Evolutionary conservation across 2,329 filamentous ascomycete species (phyloP).

Genomic region (Metarhizium rileyi): DNA sequence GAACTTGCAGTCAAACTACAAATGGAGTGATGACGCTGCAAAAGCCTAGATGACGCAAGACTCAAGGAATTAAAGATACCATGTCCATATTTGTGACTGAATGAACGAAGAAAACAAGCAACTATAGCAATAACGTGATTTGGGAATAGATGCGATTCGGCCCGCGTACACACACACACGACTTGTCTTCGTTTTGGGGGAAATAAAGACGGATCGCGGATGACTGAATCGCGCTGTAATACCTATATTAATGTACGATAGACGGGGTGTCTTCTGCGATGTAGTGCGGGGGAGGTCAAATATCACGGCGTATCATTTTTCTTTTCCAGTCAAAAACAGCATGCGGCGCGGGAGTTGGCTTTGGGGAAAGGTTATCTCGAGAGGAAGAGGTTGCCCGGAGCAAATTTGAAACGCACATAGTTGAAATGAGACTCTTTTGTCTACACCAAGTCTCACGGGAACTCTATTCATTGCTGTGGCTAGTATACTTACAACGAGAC

Average conservation of each 20-base stretch:
- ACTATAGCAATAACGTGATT: neutral
- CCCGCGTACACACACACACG: neutral
- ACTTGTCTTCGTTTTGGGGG: constrained; percentile 16
- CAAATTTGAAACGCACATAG: constrained; percentile 1
- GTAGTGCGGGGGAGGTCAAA: constrained; percentile 7
- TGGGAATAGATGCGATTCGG: constrained; percentile 11
- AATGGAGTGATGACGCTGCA: neutral
- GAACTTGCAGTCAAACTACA: neutral
- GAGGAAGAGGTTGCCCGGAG: neutral
- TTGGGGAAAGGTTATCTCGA: constrained; percentile 2
- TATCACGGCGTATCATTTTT: constrained; percentile 13
- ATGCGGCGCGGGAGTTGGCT: constrained; percentile 7
- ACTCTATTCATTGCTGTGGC: neutral
- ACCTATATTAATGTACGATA: constrained; percentile 30
- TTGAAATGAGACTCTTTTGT: neutral
- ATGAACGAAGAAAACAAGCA: neutral
- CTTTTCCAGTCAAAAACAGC: constrained; percentile 6
- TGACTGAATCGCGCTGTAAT: constrained; percentile 19
- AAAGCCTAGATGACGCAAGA: neutral
- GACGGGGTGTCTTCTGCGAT: constrained; percentile 15
- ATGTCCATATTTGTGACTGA: neutral
- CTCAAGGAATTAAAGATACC: neutral
- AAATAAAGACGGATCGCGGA: constrained; percentile 9
- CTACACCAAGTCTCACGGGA: constrained; percentile 10
- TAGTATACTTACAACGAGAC: constrained; percentile 16